Evolutionary conservation across 257 asterid genomes (phyloP), one percentile per base, ranked within the genome.

Genomic region (Ilex asprella): DNA sequence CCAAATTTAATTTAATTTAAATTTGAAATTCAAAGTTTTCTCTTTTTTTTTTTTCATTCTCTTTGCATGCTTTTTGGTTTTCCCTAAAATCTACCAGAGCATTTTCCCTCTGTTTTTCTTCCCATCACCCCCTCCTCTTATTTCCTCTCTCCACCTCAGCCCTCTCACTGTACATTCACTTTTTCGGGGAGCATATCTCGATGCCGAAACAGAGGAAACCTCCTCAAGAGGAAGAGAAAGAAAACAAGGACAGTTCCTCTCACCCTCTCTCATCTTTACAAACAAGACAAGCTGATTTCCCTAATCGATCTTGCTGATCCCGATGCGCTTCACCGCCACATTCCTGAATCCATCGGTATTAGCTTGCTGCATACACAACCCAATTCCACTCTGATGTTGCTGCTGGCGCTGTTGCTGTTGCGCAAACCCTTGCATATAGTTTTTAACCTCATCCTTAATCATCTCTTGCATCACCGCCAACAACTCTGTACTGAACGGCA

Each of bases 381-480:
- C 78, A 66, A 53, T 58, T 12, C 76, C 83, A 50, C 47, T 52
- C 44, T 69, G 77, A 56, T 67, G 79, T 1, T 71, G 77, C 21
- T 65, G 76, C 29, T 63, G 78, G 6, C 69, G 79, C 2, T 75
- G 80, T 7, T 70, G 68, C 16, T 75, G 78, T n/a, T 73, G 78
- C 59, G 81, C 88, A 9, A 80, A 29, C 0, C 81, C 91, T 57
- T 70, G 54, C 93, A 92, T 89, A 59, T 92, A 92, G 44, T 61
- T 84, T 77, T 91, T 79, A 66, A 92, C 98, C 74, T 92, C 98
- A 31, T 76, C 78, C 72, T 73, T 79, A 0, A 92, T 82, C 97
- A 92, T 92, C 13, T 82, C 91, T 63, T 88, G 96, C 95, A 92
- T 78, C 76, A 84, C 95, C 43, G 84, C 81, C 82, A 78, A 70